Base-by-base conservation (phyloP, 352 stramenopile genomes). In the Phytophthora sansomeana region DNA sequence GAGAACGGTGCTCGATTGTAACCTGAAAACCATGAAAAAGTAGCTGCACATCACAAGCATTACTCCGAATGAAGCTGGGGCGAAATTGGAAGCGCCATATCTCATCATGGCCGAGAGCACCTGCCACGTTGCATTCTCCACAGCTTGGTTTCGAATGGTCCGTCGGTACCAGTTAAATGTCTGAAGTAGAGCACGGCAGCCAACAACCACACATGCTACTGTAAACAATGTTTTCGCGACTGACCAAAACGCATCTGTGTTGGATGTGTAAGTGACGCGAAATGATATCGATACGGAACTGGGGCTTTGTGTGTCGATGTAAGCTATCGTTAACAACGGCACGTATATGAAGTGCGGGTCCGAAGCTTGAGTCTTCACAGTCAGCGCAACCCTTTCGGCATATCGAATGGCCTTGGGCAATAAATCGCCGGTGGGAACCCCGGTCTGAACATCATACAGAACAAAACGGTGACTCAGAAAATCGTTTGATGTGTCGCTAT, bases 1-100 rank as follows among this genome's bases (percentile, higher is more conserved):
- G 14, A 97, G 33, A 59, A 95, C 95, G n/a, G 96, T 91, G 28
- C 54, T 79, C 6, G 79, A 84, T 67, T 98, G 93, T 11, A 98
- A 63, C 71, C 98, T 98, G 80, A 98, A 98, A 66, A 98, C 97
- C n/a, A 98, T 52, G 41, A 98, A 88, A 46, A 90, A 95, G 72
- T 98, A 98, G 39, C 63, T 64, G 46, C 77, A 91, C 38, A 98
- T 67, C 7, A 87, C 44, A 32, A 97, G 88, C 19, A 95, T 70
- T 38, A 97, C 83, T 7, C 43, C 11, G 44, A 89, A 89, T 28
- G 58, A 75, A 33, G 74, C 73, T 29, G 63, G 64, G 7, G 80
- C 85, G 46, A 78, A 67, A 51, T 78, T 85, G 10, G 72, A 77
- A 21, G 77, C 58, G n/a, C 69, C 36, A 24, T 69, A 84, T 6